Conservation (phyloP, 2,329 filamentous ascomycete genomes). For the Talaromyces sp. region DNA sequence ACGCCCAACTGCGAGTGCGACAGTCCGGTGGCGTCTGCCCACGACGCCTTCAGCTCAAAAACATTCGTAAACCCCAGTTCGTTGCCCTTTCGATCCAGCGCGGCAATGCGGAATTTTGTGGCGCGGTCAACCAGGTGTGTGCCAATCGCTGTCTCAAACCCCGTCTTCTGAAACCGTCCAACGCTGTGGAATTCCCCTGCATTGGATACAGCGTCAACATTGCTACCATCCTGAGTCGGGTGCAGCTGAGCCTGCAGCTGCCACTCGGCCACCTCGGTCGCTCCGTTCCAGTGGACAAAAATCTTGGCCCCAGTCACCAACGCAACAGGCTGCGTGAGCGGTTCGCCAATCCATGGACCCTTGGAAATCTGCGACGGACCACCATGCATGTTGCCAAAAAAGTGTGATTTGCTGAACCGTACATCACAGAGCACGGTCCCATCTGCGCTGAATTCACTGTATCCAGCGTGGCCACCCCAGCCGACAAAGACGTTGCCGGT, state of each 20-base stretch:
- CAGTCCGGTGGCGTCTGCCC: background rate
- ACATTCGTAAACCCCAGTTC: background rate
- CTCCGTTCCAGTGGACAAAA: constrained; percentile 44
- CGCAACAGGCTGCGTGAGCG: constrained; percentile 28
- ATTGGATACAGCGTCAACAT: background rate
- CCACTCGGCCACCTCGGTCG: constrained; percentile 34
- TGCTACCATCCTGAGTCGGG: constrained; percentile 10
- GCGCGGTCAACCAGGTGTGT: constrained; percentile 13
- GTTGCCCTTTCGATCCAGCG: constrained; percentile 13
- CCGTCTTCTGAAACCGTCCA: constrained; percentile 16
- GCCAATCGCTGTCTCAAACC: constrained; percentile 27
- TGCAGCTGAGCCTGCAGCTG: constrained; percentile 18
- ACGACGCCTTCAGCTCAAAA: constrained; percentile 1
- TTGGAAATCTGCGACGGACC: constrained; percentile 54
- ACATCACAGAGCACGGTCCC: constrained; percentile 50
- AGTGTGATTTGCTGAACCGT: constrained; percentile 32
- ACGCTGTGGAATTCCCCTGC: constrained; percentile 10
- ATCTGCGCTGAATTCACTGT: constrained; percentile 46
- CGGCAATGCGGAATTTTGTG: constrained; percentile 16
- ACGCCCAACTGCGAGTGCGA: constrained; percentile 1
- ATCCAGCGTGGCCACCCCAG: constrained; percentile 47
- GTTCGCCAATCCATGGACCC: constrained; percentile 47
- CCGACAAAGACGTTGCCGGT: constrained; percentile 45
- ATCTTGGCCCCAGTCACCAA: constrained; percentile 23
- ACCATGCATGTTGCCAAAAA: constrained; percentile 26